These are phyloP conservation scores for Debaryomyces robertsiae DNA, from an alignment of 1,139 yeast genomes.

Conservation along the genomic window DNA sequence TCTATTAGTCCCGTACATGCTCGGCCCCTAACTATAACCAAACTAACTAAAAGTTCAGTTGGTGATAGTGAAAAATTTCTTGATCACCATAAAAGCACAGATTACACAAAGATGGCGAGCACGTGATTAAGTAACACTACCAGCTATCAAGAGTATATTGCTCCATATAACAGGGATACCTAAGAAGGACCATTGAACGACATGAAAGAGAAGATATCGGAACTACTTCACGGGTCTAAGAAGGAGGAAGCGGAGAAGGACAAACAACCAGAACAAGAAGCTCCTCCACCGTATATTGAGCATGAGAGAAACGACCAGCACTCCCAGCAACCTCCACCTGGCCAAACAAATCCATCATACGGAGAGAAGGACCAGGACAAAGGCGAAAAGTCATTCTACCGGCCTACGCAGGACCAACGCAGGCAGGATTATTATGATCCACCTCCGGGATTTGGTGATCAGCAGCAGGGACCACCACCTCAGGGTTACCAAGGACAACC, in stretches of 20 bases:
- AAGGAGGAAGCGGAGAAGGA: slow-evolving; percentile 10
- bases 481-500: slow-evolving; percentile 9
- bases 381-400: not conserved
- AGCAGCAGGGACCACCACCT: slow-evolving; percentile 11
- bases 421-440: slow-evolving; percentile 11
- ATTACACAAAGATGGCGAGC: slow-evolving; percentile 2
- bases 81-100: slow-evolving; percentile 3
- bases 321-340: slow-evolving; percentile 2
- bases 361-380: slow-evolving; percentile 6
- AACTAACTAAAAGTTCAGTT: not conserved
- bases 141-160: slow-evolving; percentile 1
- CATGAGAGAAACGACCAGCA: not conserved
- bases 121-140: too few species aligned
- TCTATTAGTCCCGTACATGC: slow-evolving; percentile 5
- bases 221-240: slow-evolving; percentile 4
- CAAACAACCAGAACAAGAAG: slow-evolving; percentile 11
- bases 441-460: slow-evolving; percentile 9
- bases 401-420: slow-evolving; percentile 1
- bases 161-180: not conserved
- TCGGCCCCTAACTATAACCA: not conserved
- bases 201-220: slow-evolving; percentile 7
- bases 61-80: slow-evolving; percentile 7
- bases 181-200: not conserved
- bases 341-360: slow-evolving; percentile 1
- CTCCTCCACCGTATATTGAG: slow-evolving; percentile 15